phyloP scores from a whole-genome alignment of 768 basidiomycete species.

The Tricholoma matsutake region DNA sequence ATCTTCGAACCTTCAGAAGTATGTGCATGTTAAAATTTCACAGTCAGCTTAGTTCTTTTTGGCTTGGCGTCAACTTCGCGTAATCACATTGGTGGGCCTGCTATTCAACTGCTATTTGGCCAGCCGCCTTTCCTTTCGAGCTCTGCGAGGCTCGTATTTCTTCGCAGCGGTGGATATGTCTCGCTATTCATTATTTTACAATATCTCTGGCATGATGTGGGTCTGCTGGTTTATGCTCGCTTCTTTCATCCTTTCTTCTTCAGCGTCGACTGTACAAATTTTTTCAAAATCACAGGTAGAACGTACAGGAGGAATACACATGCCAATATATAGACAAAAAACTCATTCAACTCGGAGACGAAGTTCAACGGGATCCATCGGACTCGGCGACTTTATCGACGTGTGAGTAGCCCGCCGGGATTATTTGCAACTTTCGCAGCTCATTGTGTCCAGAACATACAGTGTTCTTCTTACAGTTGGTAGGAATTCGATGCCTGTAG shows the following conservation, averaged over 20 bases:
- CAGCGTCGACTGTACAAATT: slow-evolving; percentile 1
- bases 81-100: not conserved
- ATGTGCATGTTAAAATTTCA: not conserved
- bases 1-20: not conserved
- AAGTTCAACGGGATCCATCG: slow-evolving; percentile 38
- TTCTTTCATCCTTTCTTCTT: slow-evolving; percentile 5
- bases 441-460: slow-evolving; percentile 48
- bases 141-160: not conserved
- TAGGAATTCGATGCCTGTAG: slow-evolving; percentile 46
- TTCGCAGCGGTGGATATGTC: not conserved
- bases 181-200: not conserved
- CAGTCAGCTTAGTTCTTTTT: not conserved
- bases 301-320: slow-evolving; percentile 27
- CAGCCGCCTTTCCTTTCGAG: not conserved
- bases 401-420: slow-evolving; percentile 40
- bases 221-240: slow-evolving; percentile 3
- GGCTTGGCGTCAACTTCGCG: not conserved
- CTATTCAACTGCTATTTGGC: not conserved
- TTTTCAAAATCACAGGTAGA: not conserved
- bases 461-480: slow-evolving; percentile 60
- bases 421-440: not conserved
- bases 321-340: slow-evolving; percentile 33
- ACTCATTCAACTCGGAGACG: slow-evolving; percentile 20
- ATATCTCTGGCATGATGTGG: slow-evolving; percentile 7
- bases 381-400: slow-evolving; percentile 61